Conservation (phyloP, 192 early-diverging fungal genomes). For the Coemansia biformis region DNA sequence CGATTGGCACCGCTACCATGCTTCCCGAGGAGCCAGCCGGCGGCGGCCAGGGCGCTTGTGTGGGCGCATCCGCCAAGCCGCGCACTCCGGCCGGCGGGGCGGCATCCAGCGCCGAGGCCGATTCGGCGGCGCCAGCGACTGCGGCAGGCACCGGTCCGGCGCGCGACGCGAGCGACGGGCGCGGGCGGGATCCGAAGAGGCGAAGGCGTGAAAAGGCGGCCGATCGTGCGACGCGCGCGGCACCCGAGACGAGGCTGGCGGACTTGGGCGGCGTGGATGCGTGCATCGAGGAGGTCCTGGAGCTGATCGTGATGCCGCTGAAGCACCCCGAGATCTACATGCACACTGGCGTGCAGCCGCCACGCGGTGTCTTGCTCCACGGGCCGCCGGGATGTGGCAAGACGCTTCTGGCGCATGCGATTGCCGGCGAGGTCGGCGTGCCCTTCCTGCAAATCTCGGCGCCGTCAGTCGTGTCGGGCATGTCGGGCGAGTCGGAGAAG, state of each 20-base stretch:
- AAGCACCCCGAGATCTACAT: slow-evolving; percentile 88
- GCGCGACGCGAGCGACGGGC: not conserved
- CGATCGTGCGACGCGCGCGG: slow-evolving; percentile 10
- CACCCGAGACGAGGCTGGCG: slow-evolving; percentile 57
- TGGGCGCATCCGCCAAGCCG: no score
- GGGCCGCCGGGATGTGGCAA: slow-evolving; percentile 98
- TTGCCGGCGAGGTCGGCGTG: slow-evolving; percentile 88
- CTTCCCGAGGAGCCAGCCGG: not conserved
- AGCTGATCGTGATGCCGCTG: slow-evolving; percentile 89
- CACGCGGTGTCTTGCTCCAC: slow-evolving; percentile 88
- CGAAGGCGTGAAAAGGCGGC: slow-evolving; percentile 12
- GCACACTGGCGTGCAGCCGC: slow-evolving; percentile 91
- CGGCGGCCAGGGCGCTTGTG: not conserved
- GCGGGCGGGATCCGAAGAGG: slow-evolving; percentile 13
- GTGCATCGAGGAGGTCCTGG: slow-evolving; percentile 84
- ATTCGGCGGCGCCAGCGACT: no score
- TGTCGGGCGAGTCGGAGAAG: slow-evolving; percentile 98
- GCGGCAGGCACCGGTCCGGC: no score
- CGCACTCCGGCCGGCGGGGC: no score
- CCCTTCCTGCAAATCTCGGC: slow-evolving; percentile 92
- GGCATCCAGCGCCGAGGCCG: no score
- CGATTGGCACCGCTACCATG: no score
- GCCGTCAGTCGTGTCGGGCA: slow-evolving; percentile 90
- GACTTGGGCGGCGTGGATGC: slow-evolving; percentile 91
- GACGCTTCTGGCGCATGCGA: slow-evolving; percentile 91